Evolutionary conservation across 176 grass and related monocot genomes (phyloP), one percentile per base, ranked within the genome.

Genomic region (Thinopyrum elongatum): DNA sequence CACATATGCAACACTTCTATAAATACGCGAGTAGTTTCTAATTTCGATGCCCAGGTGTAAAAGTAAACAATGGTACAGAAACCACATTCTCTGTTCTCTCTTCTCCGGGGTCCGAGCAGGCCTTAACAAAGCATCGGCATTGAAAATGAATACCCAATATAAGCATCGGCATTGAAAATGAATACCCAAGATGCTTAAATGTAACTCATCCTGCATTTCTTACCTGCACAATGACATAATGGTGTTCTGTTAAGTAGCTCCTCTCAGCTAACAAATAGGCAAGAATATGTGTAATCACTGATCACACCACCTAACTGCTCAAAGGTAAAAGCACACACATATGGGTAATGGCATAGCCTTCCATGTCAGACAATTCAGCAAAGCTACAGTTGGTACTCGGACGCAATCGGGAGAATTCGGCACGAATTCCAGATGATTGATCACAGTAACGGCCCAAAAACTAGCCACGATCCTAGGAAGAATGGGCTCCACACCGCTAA

Each of bases 241-340:
- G 39, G 26, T 33, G 44, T 12, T 61, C 12, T 22, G 29, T 38
- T 10, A 31, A 62, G 26, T 13, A 46, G 16, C 6, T 28, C 60
- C 23, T 30, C 6, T 75, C 16, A 75, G 65, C 69, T 65, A 76
- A 76, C 29, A 38, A 87, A 26, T 23, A 76, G 11, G 55, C 6
- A 84, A 57, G 41, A 42, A 79, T 25, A 42, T 44, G 23, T 51
- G n/a, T 13, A 82, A 90, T n/a, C 16, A 4, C 31, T 12, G 70
- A 90, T 16, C 22, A 4, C 25, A n/a, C 17, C 53, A 83, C 42
- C 60, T 44, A 55, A 42, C 84, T 27, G 57, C 26, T 26, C 33
- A 89, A 19, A 73, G 28, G 35, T 59, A 87, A 87, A 87, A 87
- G 57, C 65, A 34, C 44, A 16, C 42, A 65, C 12, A 38, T 30